phyloP scores from a whole-genome alignment of 1,139 yeast species.

The Sugiyamaella pinicola region DNA sequence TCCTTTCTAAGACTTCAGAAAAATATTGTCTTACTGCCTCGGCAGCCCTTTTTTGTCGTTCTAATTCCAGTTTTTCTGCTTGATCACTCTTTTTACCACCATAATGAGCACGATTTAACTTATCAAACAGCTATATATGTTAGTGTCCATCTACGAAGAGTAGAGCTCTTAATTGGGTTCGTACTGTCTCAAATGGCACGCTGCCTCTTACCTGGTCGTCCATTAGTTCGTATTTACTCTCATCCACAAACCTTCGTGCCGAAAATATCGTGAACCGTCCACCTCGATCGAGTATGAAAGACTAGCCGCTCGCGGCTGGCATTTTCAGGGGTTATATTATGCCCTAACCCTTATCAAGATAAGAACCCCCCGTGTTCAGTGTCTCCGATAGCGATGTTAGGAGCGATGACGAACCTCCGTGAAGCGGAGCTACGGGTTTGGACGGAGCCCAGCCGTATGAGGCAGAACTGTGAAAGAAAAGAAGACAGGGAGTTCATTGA shows the following conservation, averaged over 20 bases:
- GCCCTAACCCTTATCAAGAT: constrained; percentile 3
- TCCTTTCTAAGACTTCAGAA: constrained; percentile 21
- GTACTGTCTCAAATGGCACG: not conserved
- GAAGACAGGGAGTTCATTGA: too few relatives aligned
- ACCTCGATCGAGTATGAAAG: not conserved
- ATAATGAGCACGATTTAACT: constrained; percentile 25
- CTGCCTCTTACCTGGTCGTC: constrained; percentile 26
- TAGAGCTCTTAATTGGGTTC: not conserved
- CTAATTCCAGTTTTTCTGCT: constrained; percentile 7
- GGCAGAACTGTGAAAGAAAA: constrained; percentile 1
- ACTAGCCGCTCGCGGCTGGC: constrained; percentile 5
- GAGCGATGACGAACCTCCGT: not conserved
- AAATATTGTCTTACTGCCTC: constrained; percentile 23
- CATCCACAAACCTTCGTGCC: not conserved
- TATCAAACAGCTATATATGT: constrained; percentile 23
- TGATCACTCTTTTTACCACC: constrained; percentile 17
- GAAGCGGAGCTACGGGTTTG: constrained; percentile 8
- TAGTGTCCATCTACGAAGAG: too few relatives aligned
- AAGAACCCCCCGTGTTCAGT: not conserved
- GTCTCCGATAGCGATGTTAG: too few relatives aligned
- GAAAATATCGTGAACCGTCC: constrained; percentile 4
- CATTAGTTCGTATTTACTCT: constrained; percentile 11
- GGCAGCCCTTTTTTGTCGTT: constrained; percentile 10
- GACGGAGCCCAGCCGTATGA: constrained; percentile 12
- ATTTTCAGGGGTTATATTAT: too few relatives aligned